Base-by-base conservation (phyloP, 495 filamentous ascomycete genomes). In the Bombardia bombarda region DNA sequence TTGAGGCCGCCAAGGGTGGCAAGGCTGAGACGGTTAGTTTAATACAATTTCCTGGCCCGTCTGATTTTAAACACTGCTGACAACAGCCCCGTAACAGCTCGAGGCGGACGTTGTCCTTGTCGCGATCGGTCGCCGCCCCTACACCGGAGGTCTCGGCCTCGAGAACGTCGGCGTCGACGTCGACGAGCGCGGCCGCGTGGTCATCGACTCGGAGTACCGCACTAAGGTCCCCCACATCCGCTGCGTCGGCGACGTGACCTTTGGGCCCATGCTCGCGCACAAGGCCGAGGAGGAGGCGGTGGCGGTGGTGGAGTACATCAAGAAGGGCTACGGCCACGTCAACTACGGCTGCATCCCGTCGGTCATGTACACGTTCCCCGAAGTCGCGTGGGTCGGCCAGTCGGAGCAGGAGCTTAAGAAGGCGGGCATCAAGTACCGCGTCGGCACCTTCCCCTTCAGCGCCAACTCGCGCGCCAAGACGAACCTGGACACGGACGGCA, bases 281-380 rank as follows among this genome's bases (percentile, higher is more conserved):
- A 98, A 98, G 78, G 92, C 93, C 32, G 92, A 98, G 72, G 92
- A 98, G 72, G 92, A 98, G 72, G 92, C 74, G 42, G 89, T 96
- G 37, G 92, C 92, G 10, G 89, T 78, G 31, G 75, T 97, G 32
- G 92, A 98, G 67, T 97, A 87, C 77, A 88, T 98, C 68, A 88
- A 84, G 69, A 96, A 95, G 73, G 87, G 87, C 48, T 84, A 90
- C 69, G 92, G 92, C 26, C 92, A 98, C 67, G 92, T 98, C 63
- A 98, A 98, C 82, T 98, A 98, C 75, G 86, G 80, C 60, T 87
- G 83, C 68, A 98, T 98, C 63, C 92, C 92, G 49, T 87, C 84
- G 34, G 92, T 98, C 68, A 98, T 98, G 92, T 98, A 98, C 77
- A 97, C 92, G 14, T 83, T 94, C 72, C 92, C 92, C 40, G 92